Evolutionary conservation across 2,329 filamentous ascomycete genomes (phyloP).

Genomic region (Aureobasidium sp.): DNA sequence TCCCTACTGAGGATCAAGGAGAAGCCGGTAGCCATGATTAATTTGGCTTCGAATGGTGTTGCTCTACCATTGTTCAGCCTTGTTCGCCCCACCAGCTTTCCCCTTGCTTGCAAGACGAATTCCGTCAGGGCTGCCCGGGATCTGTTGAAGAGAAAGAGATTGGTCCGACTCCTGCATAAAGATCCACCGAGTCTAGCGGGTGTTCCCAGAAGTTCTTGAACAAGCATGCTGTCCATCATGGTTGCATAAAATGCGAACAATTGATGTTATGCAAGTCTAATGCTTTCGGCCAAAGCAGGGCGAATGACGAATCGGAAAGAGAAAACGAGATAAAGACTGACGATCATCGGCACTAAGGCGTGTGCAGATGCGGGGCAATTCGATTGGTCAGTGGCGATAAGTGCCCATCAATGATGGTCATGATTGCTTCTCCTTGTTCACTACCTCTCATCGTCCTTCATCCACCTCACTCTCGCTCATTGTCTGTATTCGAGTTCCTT

Average conservation of each 20-base stretch:
- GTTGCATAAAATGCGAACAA: neutral
- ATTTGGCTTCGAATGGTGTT: neutral
- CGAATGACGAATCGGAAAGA: neutral
- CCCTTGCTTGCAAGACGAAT: neutral
- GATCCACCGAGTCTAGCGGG: neutral
- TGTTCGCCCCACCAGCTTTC: neutral
- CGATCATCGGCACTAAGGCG: constrained; percentile 2
- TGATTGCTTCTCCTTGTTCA: neutral
- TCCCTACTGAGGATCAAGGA: neutral
- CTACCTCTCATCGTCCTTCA: neutral
- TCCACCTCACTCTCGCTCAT: neutral
- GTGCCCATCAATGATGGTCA: constrained; percentile 7
- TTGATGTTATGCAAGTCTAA: neutral
- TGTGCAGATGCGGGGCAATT: constrained; percentile 1
- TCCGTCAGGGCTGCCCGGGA: no score
- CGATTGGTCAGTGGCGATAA: constrained; percentile 5
- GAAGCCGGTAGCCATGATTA: neutral
- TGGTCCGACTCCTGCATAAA: constrained; percentile 11
- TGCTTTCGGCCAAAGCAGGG: neutral
- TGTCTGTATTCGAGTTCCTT: neutral
- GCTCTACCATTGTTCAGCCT: neutral
- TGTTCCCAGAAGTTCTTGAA: neutral
- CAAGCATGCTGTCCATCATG: neutral
- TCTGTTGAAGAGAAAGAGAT: neutral
- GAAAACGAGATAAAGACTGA: constrained; percentile 9